phyloP scores from a whole-genome alignment of 2,329 filamentous ascomycete genomes.

The Diaporthe destruens region DNA sequence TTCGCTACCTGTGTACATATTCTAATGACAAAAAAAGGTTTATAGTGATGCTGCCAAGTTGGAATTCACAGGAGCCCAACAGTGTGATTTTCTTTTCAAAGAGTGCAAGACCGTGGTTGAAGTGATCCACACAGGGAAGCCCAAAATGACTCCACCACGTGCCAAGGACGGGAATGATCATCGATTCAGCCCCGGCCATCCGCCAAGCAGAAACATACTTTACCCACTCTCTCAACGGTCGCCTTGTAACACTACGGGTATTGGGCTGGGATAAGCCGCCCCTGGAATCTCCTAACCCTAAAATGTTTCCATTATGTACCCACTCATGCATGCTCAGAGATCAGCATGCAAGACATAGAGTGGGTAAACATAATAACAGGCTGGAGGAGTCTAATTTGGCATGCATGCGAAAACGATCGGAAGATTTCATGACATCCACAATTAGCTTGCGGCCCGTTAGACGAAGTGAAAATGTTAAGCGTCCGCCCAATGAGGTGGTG shows the following conservation, averaged over 20 bases:
- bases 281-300: constrained; percentile 25
- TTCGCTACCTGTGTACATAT: too few relatives aligned
- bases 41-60: too few relatives aligned
- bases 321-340: not conserved
- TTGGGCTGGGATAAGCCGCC: constrained; percentile 7
- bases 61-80: too few relatives aligned
- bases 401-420: not conserved
- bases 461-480: constrained; percentile 15
- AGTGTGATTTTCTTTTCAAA: too few relatives aligned
- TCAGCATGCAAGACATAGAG: not conserved
- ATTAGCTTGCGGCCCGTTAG: constrained; percentile 15
- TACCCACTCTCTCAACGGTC: constrained; percentile 19
- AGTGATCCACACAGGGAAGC: not conserved
- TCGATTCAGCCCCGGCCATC: not conserved
- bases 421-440: constrained; percentile 19
- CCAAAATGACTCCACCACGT: not conserved
- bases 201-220: constrained; percentile 1
- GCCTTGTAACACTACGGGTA: constrained; percentile 16
- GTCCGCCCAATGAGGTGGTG: constrained; percentile 11
- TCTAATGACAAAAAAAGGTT: not conserved
- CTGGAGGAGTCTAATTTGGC: constrained; percentile 19
- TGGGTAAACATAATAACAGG: constrained; percentile 7
- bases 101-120: not conserved
- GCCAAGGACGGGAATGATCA: not conserved
- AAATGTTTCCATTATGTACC: not conserved